Conservation (phyloP, 192 early-diverging fungal genomes). For the Mortierella antarctica region DNA sequence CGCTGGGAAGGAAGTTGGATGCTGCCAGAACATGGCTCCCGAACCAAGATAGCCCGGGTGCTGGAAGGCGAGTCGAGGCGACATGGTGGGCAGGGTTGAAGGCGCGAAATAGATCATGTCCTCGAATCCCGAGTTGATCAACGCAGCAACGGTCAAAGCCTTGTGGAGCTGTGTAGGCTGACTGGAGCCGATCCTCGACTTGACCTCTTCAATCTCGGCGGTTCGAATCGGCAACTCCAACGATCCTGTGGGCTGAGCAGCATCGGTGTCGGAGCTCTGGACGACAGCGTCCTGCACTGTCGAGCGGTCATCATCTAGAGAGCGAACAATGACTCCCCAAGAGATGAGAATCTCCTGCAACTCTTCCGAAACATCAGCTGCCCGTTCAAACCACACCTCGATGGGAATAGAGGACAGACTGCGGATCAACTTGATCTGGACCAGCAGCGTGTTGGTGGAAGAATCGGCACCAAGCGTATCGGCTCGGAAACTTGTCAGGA, state of each 20-base stretch:
- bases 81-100: constrained; percentile 42
- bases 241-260: background rate
- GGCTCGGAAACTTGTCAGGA: constrained; percentile 23
- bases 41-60: constrained; percentile 22
- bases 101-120: constrained; percentile 47
- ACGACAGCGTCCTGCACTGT: constrained; percentile 23
- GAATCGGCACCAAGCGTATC: constrained; percentile 12
- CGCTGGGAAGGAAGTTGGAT: constrained; percentile 35
- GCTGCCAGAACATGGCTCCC: constrained; percentile 50
- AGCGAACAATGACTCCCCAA: constrained; percentile 29
- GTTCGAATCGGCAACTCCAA: constrained; percentile 9
- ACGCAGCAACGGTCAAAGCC: constrained; percentile 33
- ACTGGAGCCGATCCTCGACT: background rate
- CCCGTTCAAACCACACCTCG: constrained; percentile 48
- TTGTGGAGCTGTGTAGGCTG: constrained; percentile 21
- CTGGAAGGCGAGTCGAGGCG: constrained; percentile 23
- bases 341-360: constrained; percentile 16
- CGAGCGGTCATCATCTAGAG: constrained; percentile 29
- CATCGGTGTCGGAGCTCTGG: constrained; percentile 12
- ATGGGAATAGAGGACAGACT: constrained; percentile 46
- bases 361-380: constrained; percentile 27
- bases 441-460: constrained; percentile 12
- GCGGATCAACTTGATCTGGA: constrained; percentile 46
- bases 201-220: constrained; percentile 27
- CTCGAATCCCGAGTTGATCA: constrained; percentile 53